phyloP scores from a whole-genome alignment of 73 alveolate species.

The Breviolum minutum region DNA sequence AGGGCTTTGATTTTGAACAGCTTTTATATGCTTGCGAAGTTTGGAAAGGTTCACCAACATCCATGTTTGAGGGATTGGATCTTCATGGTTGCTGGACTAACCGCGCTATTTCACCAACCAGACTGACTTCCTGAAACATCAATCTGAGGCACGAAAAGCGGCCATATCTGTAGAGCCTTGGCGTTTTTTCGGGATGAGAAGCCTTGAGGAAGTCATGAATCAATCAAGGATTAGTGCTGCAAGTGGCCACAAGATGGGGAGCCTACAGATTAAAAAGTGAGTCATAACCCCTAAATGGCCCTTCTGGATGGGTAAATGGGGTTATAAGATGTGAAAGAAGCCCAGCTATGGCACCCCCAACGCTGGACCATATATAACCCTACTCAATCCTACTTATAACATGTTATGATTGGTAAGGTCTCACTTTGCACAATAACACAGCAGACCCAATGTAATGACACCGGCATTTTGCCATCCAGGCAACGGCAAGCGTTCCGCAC shows the following conservation, averaged over 20 bases:
- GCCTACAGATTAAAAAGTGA: not conserved
- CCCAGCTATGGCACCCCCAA: not conserved
- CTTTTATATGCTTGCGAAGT: too few species aligned
- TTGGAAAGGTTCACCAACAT: too few species aligned
- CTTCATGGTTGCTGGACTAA: too few species aligned
- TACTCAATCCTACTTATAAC: not conserved
- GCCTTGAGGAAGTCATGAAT: not conserved
- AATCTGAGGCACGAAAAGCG: not conserved
- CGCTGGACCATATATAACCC: not conserved
- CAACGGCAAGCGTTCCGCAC: constrained; percentile 36
- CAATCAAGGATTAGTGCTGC: not conserved
- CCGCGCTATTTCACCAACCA: too few species aligned
- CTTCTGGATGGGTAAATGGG: not conserved
- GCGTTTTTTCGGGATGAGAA: not conserved
- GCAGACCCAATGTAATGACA: not conserved
- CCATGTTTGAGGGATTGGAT: too few species aligned
- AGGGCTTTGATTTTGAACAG: too few species aligned
- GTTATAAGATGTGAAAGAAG: not conserved
- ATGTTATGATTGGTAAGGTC: too few species aligned
- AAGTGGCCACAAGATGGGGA: not conserved
- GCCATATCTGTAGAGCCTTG: constrained; percentile 54
- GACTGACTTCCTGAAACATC: not conserved
- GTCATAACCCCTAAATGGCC: not conserved
- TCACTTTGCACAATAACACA: too few species aligned
- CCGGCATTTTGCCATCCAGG: not conserved